Evolutionary conservation across 2,329 filamentous ascomycete species (phyloP), one percentile per base, ranked within the genome.

Genomic region (Monosporascus sp.): DNA sequence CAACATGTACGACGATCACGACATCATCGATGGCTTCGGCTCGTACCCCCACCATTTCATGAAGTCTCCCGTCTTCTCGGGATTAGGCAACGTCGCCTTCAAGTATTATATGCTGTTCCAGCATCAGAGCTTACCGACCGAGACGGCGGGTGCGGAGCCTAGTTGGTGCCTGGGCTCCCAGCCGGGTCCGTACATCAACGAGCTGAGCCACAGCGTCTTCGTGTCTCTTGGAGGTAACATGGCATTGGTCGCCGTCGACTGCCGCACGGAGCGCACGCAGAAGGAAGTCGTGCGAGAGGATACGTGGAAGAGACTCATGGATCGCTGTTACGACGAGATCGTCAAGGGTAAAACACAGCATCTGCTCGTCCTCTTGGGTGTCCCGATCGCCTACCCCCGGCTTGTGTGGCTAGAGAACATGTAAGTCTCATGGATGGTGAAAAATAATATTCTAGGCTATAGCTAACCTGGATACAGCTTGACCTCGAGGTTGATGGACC

Each of bases 41-140:
- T 96, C 91, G 0, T 99, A 97, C 68, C 86, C 92, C 4, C 83
- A 97, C 60, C 84, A 89, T 60, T 94, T 96, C 65, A 97, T 97
- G 90, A 83, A 82, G 59, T 90, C 89, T 3, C 88, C 90, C 1
- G 89, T 97, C 0, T 96, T 99, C 67, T 87, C 86, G 2, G 94
- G 95, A 0, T 72, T 99, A 8, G 95, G 94, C 2, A 88, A 88
- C 38, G 84, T 97, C 48, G 93, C 93, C 0, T 97, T 94, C 81
- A 99, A 99, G 69, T 99, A 97, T 72, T 99, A 99, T 65, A 87
- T 99, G 85, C 80, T 99, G 8, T 99, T 99, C 74, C 94, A 99
- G 69, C 94, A 99, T 62, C 95, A 99, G 69, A 96, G 88, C 60
- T 77, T 96, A 3, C 74, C 83, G 1, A 82, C 86, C 46, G 94